These are phyloP conservation scores for Sugiyamaella pinicola DNA, from an alignment of 1,139 yeast species.

Conservation along the genomic window DNA sequence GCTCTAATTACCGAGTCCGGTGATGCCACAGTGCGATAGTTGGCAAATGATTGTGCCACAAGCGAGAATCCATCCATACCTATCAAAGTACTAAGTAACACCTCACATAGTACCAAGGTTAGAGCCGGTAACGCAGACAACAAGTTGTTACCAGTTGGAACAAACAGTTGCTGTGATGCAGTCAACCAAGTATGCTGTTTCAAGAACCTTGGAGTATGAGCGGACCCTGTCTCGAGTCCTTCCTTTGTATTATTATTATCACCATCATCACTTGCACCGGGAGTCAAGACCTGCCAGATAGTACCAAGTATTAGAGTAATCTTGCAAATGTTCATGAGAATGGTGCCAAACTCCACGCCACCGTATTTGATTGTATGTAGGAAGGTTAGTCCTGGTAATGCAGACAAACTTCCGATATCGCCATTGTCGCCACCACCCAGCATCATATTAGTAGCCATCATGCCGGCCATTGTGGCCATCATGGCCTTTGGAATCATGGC, in stretches of 20 bases:
- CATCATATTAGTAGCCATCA: slow-evolving; percentile 43
- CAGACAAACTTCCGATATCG: slow-evolving; percentile 38
- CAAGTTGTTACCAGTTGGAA: slow-evolving; percentile 27
- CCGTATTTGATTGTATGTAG: slow-evolving; percentile 24
- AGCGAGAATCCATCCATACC: slow-evolving; percentile 29
- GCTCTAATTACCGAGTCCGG: slow-evolving; percentile 35
- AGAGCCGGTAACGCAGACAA: slow-evolving; percentile 20
- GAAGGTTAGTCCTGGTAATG: slow-evolving; percentile 36
- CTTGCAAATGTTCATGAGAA: slow-evolving; percentile 32
- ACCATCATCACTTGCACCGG: slow-evolving; percentile 22
- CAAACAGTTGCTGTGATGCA: slow-evolving; percentile 30
- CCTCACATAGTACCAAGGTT: slow-evolving; percentile 23
- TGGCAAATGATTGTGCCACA: slow-evolving; percentile 17
- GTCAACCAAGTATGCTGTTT: slow-evolving; percentile 38
- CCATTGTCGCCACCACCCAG: slow-evolving; percentile 36
- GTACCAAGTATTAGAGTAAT: slow-evolving; percentile 39
- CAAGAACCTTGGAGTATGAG: slow-evolving; percentile 5
- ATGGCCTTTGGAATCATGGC: slow-evolving; percentile 38
- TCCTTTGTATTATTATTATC: slow-evolving; percentile 9
- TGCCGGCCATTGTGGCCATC: slow-evolving; percentile 46
- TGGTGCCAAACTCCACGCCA: slow-evolving; percentile 23
- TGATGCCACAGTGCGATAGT: slow-evolving; percentile 8
- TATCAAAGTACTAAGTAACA: slow-evolving; percentile 24
- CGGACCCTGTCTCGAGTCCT: background rate
- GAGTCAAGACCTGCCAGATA: slow-evolving; percentile 36